These are phyloP conservation scores for Trametes cubensis DNA, from an alignment of 768 basidiomycete species.

Conservation along the genomic window DNA sequence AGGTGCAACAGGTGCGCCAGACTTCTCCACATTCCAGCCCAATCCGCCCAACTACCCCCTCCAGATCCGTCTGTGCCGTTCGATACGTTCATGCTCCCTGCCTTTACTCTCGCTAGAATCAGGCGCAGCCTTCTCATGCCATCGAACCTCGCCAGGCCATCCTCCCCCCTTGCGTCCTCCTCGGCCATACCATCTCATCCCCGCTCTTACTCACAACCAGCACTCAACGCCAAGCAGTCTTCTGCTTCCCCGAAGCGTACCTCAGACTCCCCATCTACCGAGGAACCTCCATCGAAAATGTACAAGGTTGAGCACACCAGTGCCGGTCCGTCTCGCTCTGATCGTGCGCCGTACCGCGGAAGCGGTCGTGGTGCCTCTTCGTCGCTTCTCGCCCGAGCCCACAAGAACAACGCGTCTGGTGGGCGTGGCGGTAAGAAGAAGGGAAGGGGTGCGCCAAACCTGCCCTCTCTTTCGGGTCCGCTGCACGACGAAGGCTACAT, in stretches of 20 bases:
- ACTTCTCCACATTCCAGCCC: constrained; percentile 1
- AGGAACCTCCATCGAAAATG: constrained; percentile 27
- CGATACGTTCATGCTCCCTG: constrained; percentile 50
- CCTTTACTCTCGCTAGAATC: constrained; percentile 43
- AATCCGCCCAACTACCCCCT: not conserved
- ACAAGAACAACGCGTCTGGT: constrained; percentile 24
- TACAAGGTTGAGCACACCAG: constrained; percentile 20
- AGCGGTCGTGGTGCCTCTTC: constrained; percentile 17
- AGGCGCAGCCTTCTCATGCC: constrained; percentile 65
- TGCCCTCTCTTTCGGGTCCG: constrained; percentile 34
- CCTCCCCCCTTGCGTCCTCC: constrained; percentile 26
- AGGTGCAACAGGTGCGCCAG: constrained; percentile 6
- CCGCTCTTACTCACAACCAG: constrained; percentile 50
- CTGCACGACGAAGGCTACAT: constrained; percentile 43
- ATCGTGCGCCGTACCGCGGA: constrained; percentile 4
- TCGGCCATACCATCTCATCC: constrained; percentile 28
- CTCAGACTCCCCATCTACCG: constrained; percentile 19
- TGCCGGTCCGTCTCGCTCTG: constrained; percentile 9
- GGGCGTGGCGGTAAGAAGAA: constrained; percentile 13
- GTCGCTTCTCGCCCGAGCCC: constrained; percentile 23
- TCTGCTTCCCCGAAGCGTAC: constrained; percentile 18
- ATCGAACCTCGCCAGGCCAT: constrained; percentile 42
- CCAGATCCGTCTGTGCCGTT: constrained; percentile 16
- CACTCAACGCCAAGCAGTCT: constrained; percentile 25
- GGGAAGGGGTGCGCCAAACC: constrained; percentile 1